These are phyloP conservation scores for Leccinum olivaceopallidum DNA, from an alignment of 768 basidiomycete genomes.

Conservation along the genomic window DNA sequence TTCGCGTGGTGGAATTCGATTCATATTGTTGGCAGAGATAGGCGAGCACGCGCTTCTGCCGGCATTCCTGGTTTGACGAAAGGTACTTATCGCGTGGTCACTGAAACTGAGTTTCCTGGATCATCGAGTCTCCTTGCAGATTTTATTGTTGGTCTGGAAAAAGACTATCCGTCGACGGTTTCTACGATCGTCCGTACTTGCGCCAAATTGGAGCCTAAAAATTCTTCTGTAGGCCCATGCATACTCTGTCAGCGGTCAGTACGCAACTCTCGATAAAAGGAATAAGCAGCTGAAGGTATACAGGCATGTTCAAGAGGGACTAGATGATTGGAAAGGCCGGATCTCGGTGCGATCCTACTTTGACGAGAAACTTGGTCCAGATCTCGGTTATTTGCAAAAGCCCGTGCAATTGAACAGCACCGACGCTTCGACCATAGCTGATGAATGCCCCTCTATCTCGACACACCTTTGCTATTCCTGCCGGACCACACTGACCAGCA, in stretches of 20 bases:
- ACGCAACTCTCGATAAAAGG: background rate
- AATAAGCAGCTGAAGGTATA: background rate
- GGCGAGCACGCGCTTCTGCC: slow-evolving; percentile 45
- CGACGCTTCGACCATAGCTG: background rate
- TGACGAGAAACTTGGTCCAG: slow-evolving; percentile 18
- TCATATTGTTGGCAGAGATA: slow-evolving; percentile 50
- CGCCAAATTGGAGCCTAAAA: slow-evolving; percentile 72
- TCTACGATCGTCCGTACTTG: slow-evolving; percentile 82
- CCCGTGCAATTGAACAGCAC: background rate
- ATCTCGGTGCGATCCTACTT: slow-evolving; percentile 66
- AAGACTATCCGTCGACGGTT: slow-evolving; percentile 84
- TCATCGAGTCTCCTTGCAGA: slow-evolving; percentile 40
- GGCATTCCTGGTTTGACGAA: slow-evolving; percentile 69
- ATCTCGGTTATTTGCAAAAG: slow-evolving; percentile 12
- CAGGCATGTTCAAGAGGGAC: slow-evolving; percentile 63
- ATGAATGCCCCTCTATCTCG: slow-evolving; percentile 33
- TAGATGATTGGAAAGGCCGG: slow-evolving; percentile 71
- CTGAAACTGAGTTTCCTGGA: background rate
- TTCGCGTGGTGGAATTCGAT: slow-evolving; percentile 77
- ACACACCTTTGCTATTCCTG: slow-evolving; percentile 62
- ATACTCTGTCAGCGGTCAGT: slow-evolving; percentile 64
- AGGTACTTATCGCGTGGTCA: slow-evolving; percentile 41
- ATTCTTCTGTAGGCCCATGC: slow-evolving; percentile 49
- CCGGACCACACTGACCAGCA: slow-evolving; percentile 59
- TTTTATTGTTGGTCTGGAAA: slow-evolving; percentile 79